A percentile compares a stretch with the other conserved stretches of the same genome.
Conservation (phyloP, 768 basidiomycete genomes). For the Trametes punicea region DNA sequence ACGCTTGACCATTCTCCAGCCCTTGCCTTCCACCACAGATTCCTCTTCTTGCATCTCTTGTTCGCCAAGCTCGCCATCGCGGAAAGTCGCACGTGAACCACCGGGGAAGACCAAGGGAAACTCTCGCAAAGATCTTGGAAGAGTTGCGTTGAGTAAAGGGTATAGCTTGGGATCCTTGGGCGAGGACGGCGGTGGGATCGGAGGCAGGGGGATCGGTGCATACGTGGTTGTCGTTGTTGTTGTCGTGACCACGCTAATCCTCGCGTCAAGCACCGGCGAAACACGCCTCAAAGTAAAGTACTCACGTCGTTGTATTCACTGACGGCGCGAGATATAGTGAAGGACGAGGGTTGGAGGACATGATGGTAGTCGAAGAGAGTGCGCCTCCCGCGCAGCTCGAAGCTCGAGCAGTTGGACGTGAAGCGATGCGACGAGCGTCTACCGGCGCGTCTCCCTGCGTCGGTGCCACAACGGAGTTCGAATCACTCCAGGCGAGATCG, state of each 20-base stretch:
- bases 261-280: not conserved
- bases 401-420: slow-evolving; percentile 20
- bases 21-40: slow-evolving; percentile 56
- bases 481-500: not conserved
- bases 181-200: slow-evolving; percentile 64
- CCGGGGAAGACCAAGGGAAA: slow-evolving; percentile 82
- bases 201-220: slow-evolving; percentile 80
- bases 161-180: slow-evolving; percentile 80
- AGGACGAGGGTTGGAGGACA: slow-evolving; percentile 65
- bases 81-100: slow-evolving; percentile 76
- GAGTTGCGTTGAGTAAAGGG: slow-evolving; percentile 68
- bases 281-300: slow-evolving; percentile 17
- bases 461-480: slow-evolving; percentile 21
- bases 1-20: slow-evolving; percentile 73
- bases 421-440: slow-evolving; percentile 17
- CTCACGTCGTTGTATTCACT: slow-evolving; percentile 81
- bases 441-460: slow-evolving; percentile 6
- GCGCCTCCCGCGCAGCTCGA: slow-evolving; percentile 20
- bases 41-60: slow-evolving; percentile 73
- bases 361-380: slow-evolving; percentile 37
- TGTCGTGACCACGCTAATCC: slow-evolving; percentile 77
- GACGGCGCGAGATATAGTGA: slow-evolving; percentile 73
- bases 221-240: slow-evolving; percentile 89
- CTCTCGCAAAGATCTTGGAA: slow-evolving; percentile 69
- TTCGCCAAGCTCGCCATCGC: slow-evolving; percentile 61